These are phyloP conservation scores for Dipsacomyces acuminosporus DNA, from an alignment of 371 early-diverging fungal species.

Conservation along the genomic window DNA sequence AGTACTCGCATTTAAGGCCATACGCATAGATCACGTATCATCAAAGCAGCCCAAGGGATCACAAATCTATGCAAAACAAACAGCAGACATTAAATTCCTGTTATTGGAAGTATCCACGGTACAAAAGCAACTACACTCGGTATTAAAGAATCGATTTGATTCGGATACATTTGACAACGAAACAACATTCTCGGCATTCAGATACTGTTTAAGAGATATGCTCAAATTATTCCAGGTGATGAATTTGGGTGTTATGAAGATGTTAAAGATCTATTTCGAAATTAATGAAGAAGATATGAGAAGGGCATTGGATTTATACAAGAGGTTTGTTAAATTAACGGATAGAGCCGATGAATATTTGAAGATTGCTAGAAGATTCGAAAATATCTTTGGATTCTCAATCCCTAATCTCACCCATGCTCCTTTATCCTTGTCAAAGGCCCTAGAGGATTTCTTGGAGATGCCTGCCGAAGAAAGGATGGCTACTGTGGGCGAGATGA, in stretches of 20 bases:
- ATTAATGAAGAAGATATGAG: slow-evolving; percentile 75
- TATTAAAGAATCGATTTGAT: slow-evolving; percentile 72
- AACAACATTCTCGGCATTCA: slow-evolving; percentile 78
- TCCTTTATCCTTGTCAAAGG: slow-evolving; percentile 77
- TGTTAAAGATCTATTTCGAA: slow-evolving; percentile 85
- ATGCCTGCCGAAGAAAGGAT: slow-evolving; percentile 36
- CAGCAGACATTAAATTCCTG: slow-evolving; percentile 64
- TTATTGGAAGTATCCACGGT: slow-evolving; percentile 70
- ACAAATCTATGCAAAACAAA: slow-evolving; percentile 50
- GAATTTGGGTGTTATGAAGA: slow-evolving; percentile 89
- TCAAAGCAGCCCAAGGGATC: slow-evolving; percentile 48
- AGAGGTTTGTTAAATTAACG: slow-evolving; percentile 79
- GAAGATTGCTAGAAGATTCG: slow-evolving; percentile 67
- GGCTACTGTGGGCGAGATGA: slow-evolving; percentile 29
- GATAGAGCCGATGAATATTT: slow-evolving; percentile 74
- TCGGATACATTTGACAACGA: slow-evolving; percentile 81
- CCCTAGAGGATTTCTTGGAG: slow-evolving; percentile 82
- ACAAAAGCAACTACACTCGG: slow-evolving; percentile 73
- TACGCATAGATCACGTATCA: slow-evolving; percentile 70
- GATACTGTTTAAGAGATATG: slow-evolving; percentile 80
- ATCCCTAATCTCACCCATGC: slow-evolving; percentile 86
- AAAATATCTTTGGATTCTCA: slow-evolving; percentile 63
- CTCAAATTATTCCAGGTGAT: slow-evolving; percentile 78
- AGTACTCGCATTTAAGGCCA: slow-evolving; percentile 64
- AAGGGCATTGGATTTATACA: slow-evolving; percentile 82